A percentile compares a stretch with the other conserved stretches of the same genome.
Conservation (phyloP, 768 basidiomycete species). For the Kwoniella sp. region DNA sequence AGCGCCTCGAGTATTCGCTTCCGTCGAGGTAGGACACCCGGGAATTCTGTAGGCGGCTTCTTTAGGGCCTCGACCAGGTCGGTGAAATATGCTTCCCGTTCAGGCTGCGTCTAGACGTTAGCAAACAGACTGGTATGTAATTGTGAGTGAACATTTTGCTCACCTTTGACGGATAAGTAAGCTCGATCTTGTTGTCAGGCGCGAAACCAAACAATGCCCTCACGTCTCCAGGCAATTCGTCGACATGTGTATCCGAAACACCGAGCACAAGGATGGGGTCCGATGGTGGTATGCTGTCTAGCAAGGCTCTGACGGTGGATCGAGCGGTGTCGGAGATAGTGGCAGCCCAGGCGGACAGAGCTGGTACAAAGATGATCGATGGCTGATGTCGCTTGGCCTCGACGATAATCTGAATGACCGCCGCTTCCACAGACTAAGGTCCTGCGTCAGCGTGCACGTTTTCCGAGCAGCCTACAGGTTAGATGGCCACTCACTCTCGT, state of each 20-base stretch:
- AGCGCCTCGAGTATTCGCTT: conserved; percentile 83
- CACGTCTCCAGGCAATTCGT: conserved; percentile 76
- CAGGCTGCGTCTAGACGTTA: conserved; percentile 45
- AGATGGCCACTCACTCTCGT: conserved; percentile 67
- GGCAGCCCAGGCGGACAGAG: conserved; percentile 79
- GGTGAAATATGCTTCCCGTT: conserved; percentile 75
- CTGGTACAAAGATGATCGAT: conserved; percentile 91
- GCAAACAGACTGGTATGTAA: not conserved
- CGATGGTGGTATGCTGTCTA: conserved; percentile 84
- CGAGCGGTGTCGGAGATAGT: conserved; percentile 82
- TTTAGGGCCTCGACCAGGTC: conserved; percentile 69
- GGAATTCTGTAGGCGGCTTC: conserved; percentile 81
- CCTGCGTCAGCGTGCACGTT: too few relatives aligned
- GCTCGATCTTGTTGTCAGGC: conserved; percentile 72
- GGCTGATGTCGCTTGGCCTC: conserved; percentile 98
- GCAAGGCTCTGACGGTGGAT: conserved; percentile 82
- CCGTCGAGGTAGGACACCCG: conserved; percentile 80
- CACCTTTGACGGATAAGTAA: conserved; percentile 62
- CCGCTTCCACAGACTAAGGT: conserved; percentile 79
- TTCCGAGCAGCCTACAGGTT: not conserved
- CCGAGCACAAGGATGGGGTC: conserved; percentile 93
- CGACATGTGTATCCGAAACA: conserved; percentile 75
- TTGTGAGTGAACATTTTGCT: conserved; percentile 25
- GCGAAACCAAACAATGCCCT: conserved; percentile 83
- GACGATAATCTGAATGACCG: conserved; percentile 89